Evolutionary conservation across 2,329 filamentous ascomycete species (phyloP).

Genomic region (Didymella arachidicola): DNA sequence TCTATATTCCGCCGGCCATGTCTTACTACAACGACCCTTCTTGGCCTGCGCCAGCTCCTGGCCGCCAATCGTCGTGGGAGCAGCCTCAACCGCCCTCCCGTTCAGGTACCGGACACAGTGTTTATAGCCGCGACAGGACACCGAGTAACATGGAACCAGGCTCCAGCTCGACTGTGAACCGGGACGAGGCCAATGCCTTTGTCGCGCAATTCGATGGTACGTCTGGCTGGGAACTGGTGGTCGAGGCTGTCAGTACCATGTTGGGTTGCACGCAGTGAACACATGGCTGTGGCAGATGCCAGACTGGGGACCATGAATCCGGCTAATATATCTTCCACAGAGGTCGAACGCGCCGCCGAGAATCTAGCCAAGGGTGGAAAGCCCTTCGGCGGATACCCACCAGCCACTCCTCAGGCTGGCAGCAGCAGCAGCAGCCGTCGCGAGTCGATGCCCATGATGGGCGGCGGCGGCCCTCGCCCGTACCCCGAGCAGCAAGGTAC

Average conservation of each 20-base stretch:
- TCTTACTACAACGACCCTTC: conserved; percentile 72
- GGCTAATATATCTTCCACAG: conserved; percentile 57
- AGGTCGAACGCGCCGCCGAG: conserved; percentile 94
- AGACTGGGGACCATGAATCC: conserved; percentile 3
- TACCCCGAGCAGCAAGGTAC: conserved; percentile 67
- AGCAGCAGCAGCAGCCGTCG: conserved; percentile 71
- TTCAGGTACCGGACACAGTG: conserved; percentile 64
- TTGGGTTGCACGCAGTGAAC: conserved; percentile 1
- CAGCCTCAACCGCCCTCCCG: conserved; percentile 75
- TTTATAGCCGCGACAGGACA: conserved; percentile 23
- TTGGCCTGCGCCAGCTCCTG: conserved; percentile 68
- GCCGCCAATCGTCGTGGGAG: conserved; percentile 74
- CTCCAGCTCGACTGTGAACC: conserved; percentile 71
- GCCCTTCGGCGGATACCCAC: conserved; percentile 67
- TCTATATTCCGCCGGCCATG: conserved; percentile 54
- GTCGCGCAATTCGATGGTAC: conserved; percentile 88
- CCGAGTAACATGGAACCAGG: conserved; percentile 60
- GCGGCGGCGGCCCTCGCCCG: conserved; percentile 56
- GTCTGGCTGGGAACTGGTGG: conserved; percentile 47
- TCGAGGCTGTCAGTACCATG: conserved; percentile 4
- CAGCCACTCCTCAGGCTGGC: conserved; percentile 50
- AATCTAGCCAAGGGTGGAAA: conserved; percentile 98
- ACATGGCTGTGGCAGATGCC: conserved; percentile 5
- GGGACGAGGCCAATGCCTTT: conserved; percentile 79
- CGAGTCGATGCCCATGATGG: conserved; percentile 75